phyloP scores from a whole-genome alignment of 2,329 filamentous ascomycete genomes.

The Phaeosphaeriaceae sp. region DNA sequence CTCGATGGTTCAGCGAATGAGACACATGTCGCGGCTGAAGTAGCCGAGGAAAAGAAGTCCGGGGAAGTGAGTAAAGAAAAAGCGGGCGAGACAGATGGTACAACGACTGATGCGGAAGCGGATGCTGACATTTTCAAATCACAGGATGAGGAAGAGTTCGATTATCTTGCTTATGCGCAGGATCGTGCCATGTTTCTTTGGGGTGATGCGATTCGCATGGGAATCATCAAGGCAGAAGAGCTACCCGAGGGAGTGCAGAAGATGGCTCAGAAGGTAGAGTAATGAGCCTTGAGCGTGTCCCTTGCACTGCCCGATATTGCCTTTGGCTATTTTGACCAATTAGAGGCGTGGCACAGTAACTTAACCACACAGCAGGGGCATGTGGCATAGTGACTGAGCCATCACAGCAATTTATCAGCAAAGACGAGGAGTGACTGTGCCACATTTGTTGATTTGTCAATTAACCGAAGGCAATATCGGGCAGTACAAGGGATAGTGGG shows the following conservation, averaged over 20 bases:
- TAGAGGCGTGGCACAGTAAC: too few relatives aligned
- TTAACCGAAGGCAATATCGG: too few relatives aligned
- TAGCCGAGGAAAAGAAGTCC: slow-evolving; percentile 19
- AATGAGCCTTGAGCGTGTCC: slow-evolving; percentile 51
- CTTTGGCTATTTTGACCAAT: too few relatives aligned
- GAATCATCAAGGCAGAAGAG: slow-evolving; percentile 76
- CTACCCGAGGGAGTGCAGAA: slow-evolving; percentile 71
- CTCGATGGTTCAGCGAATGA: slow-evolving; percentile 37
- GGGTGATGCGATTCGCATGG: slow-evolving; percentile 83
- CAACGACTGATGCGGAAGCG: slow-evolving; percentile 28
- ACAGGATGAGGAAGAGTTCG: slow-evolving; percentile 74
- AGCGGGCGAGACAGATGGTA: slow-evolving; percentile 29
- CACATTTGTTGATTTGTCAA: too few relatives aligned
- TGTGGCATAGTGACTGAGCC: too few relatives aligned
- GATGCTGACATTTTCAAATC: slow-evolving; percentile 52
- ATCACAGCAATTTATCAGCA: too few relatives aligned
- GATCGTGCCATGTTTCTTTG: slow-evolving; percentile 92
- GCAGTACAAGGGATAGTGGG: too few relatives aligned
- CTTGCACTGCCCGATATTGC: too few relatives aligned
- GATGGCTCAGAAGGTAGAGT: slow-evolving; percentile 73
- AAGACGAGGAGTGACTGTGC: too few relatives aligned
- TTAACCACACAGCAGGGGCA: too few relatives aligned
- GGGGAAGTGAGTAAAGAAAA: slow-evolving; percentile 36
- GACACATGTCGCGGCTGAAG: slow-evolving; percentile 23
- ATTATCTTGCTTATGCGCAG: slow-evolving; percentile 91